phyloP scores from a whole-genome alignment of 176 grass and related monocot genomes.

The Avena eriantha region DNA sequence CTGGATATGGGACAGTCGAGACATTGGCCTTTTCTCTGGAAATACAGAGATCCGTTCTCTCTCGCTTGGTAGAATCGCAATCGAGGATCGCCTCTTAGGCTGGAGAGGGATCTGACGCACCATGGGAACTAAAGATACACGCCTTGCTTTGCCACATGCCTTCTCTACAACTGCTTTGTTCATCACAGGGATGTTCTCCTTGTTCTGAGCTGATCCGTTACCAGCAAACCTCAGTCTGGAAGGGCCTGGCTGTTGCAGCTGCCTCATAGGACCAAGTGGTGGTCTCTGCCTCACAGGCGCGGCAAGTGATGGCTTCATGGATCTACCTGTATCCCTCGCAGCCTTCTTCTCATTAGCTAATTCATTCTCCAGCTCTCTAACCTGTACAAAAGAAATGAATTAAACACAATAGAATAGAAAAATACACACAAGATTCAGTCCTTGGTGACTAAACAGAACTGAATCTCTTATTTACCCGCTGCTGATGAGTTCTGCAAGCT shows the following conservation, averaged over 20 bases:
- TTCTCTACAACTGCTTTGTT: constrained; percentile 48
- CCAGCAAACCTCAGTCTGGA: constrained; percentile 54
- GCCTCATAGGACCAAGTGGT: constrained; percentile 54
- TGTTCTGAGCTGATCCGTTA: constrained; percentile 47
- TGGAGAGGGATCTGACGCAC: constrained; percentile 65
- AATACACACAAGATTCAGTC: not conserved
- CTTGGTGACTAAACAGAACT: constrained; percentile 20
- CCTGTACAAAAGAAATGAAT: constrained; percentile 55
- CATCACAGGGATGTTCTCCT: constrained; percentile 69
- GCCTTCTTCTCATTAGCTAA: constrained; percentile 60
- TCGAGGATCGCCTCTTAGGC: constrained; percentile 72
- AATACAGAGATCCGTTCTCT: constrained; percentile 44
- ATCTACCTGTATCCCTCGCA: constrained; percentile 54
- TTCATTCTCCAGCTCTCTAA: constrained; percentile 84
- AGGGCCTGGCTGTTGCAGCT: constrained; percentile 46
- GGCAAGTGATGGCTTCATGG: constrained; percentile 57
- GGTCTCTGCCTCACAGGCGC: constrained; percentile 41
- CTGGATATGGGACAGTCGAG: constrained; percentile 51
- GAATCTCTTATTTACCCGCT: constrained; percentile 59
- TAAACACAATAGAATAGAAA: not conserved
- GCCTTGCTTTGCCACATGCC: constrained; percentile 61
- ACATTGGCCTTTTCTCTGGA: constrained; percentile 49
- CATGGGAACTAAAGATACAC: constrained; percentile 60
- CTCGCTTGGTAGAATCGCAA: constrained; percentile 56
- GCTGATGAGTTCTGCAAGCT: constrained; percentile 65